A percentile compares a stretch with the other conserved stretches of the same genome.
phyloP scores from a whole-genome alignment of 1,284 basidiomycete species.

The Irpex sp. region DNA sequence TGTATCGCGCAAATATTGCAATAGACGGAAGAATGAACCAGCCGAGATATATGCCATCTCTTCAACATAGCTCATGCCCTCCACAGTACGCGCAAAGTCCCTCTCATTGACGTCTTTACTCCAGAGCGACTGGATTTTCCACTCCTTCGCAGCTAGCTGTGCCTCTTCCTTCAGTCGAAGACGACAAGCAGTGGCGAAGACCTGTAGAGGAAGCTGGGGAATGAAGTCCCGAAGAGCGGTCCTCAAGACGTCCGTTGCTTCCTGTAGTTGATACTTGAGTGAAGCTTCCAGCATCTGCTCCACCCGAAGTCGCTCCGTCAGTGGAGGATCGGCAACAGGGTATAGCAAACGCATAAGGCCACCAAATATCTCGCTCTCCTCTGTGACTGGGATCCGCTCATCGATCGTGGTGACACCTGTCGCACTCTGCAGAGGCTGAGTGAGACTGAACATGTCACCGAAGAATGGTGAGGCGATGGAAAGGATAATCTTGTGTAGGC shows the following conservation, averaged over 20 bases:
- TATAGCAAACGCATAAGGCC: conserved; percentile 26
- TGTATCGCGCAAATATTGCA: not conserved
- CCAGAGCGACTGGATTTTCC: not conserved
- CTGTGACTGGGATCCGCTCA: conserved; percentile 19
- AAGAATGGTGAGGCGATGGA: conserved; percentile 23
- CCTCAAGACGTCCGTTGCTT: not conserved
- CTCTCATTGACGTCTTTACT: not conserved
- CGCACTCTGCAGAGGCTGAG: conserved; percentile 12
- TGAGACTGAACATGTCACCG: conserved; percentile 22
- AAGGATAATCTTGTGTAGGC: conserved; percentile 21
- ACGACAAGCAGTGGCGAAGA: conserved; percentile 5
- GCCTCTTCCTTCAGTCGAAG: conserved; percentile 4
- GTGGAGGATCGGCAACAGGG: conserved; percentile 17
- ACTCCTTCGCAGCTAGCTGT: conserved; percentile 1
- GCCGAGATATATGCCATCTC: conserved; percentile 10
- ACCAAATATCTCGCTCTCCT: conserved; percentile 23
- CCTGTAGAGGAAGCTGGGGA: not conserved
- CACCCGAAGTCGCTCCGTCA: not conserved
- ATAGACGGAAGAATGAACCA: conserved; percentile 6
- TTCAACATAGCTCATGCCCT: not conserved
- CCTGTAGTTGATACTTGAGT: conserved; percentile 10
- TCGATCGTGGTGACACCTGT: not conserved
- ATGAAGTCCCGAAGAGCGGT: not conserved
- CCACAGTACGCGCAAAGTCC: not conserved
- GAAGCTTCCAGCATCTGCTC: conserved; percentile 7